Conservation (phyloP, 2,329 filamentous ascomycete genomes). For the Phialophora expanda region DNA sequence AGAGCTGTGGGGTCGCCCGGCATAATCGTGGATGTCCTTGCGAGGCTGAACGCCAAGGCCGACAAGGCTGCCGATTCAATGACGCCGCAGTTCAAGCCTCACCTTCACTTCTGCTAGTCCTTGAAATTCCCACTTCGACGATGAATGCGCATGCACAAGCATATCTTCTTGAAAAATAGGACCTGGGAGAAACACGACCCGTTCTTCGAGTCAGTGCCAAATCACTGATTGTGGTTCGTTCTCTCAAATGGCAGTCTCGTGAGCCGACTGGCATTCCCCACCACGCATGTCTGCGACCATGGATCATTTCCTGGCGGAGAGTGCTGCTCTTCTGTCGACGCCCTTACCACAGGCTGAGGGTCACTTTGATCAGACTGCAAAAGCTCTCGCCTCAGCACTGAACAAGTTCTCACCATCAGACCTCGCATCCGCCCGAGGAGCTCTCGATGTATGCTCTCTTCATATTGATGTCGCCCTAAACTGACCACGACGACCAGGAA, state of each 20-base stretch:
- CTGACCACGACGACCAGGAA: constrained; percentile 41
- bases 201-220: neutral
- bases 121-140: neutral
- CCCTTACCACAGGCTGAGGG: constrained; percentile 32
- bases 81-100: neutral
- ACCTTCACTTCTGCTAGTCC: neutral
- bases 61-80: constrained; percentile 1
- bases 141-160: neutral
- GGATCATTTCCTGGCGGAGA: constrained; percentile 34
- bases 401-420: constrained; percentile 30
- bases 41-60: neutral
- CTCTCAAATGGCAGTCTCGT: constrained; percentile 32
- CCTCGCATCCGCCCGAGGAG: constrained; percentile 19
- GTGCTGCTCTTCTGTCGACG: constrained; percentile 23
- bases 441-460: constrained; percentile 46
- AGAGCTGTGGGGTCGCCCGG: too few relatives aligned
- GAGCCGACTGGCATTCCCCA: constrained; percentile 1
- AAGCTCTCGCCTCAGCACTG: constrained; percentile 38
- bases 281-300: constrained; percentile 17
- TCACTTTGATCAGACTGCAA: constrained; percentile 50
- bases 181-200: neutral
- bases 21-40: too few relatives aligned
- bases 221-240: neutral
- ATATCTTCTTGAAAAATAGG: neutral
- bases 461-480: neutral